These are phyloP conservation scores for Yamadazyma ubonensis DNA, from an alignment of 805 yeast species.

Conservation along the genomic window DNA sequence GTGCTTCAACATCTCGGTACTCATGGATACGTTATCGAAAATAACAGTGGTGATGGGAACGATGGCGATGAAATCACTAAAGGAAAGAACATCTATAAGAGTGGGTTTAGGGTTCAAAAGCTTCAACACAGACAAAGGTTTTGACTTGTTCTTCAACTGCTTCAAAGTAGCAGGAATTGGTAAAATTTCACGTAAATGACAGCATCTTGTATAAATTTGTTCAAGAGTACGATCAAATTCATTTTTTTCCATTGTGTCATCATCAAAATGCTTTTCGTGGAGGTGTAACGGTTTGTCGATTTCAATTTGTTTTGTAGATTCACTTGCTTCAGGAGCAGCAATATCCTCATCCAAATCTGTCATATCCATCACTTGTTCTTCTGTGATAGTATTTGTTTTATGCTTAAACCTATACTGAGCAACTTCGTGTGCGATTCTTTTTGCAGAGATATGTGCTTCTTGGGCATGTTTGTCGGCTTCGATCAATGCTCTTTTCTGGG, in stretches of 20 bases:
- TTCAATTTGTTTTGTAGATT: constrained; percentile 28
- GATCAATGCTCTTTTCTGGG: constrained; percentile 50
- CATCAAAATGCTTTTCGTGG: constrained; percentile 53
- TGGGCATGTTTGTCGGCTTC: constrained; percentile 73
- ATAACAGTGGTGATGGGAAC: constrained; percentile 55
- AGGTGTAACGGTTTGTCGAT: constrained; percentile 73
- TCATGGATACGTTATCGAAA: constrained; percentile 56
- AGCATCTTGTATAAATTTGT: constrained; percentile 72
- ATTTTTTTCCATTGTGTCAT: constrained; percentile 20
- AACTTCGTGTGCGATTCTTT: constrained; percentile 67
- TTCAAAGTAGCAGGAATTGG: constrained; percentile 85
- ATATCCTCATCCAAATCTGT: constrained; percentile 18
- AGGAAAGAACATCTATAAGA: constrained; percentile 54
- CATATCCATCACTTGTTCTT: constrained; percentile 5
- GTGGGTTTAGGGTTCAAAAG: constrained; percentile 60
- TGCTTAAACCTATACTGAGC: constrained; percentile 35
- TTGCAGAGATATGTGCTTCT: constrained; percentile 74
- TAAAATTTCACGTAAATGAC: constrained; percentile 85
- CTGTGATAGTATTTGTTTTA: constrained; percentile 7
- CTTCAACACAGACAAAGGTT: constrained; percentile 54
- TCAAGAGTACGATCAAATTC: constrained; percentile 40
- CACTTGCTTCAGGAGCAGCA: background rate
- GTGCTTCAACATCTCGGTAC: constrained; percentile 52
- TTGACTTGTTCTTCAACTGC: constrained; percentile 50
- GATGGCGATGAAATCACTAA: constrained; percentile 56